Evolutionary conservation across 177 flowering plant genomes (phyloP), one percentile per base, ranked within the genome.

Genomic region (Vitis hybrid): DNA sequence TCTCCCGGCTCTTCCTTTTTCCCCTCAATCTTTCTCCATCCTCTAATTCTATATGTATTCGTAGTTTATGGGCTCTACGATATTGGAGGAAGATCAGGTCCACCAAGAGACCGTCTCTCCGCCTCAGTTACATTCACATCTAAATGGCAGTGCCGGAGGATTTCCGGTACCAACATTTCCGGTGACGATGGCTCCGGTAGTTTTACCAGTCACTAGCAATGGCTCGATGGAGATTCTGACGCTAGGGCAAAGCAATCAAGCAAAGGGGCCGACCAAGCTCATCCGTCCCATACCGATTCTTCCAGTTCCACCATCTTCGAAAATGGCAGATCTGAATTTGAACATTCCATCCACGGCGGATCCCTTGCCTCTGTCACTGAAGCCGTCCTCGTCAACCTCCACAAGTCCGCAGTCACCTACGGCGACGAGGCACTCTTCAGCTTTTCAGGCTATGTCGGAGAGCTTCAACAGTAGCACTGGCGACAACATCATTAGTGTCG

Each of bases 401-500:
- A 64, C 83, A 9, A 69, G 71, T 11, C 76, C 79, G 60, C 65
- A 78, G 72, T 13, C 75, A 10, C 19, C 77, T 48, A 62, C 65
- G 35, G 1, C 76, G 30, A 18, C 70, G 15, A n/a, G 72, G 16
- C 85, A 60, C 59, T 70, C 81, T 11, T 56, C 85, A 3, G 68
- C 76, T 3, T 80, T 80, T 56, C 79, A 77, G 68, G 69, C 69
- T 27, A 72, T 80, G 81, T 69, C 84, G 9, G 63, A 60, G 24
- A 52, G 66, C 75, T 76, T 80, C 55, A 72, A 61, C 24, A 65
- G 70, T 13, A 69, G 79, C 48, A 74, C 81, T 58, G 81, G 83
- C 13, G 86, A 87, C 19, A 82, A 80, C 75, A 85, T 83, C 30
- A 83, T 87, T 64, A 85, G 86, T 75, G 90, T 87, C 69, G 88